Evolutionary conservation across 2,329 filamentous ascomycete genomes (phyloP), one percentile per base, ranked within the genome.

Genomic region (Xylaria sp.): DNA sequence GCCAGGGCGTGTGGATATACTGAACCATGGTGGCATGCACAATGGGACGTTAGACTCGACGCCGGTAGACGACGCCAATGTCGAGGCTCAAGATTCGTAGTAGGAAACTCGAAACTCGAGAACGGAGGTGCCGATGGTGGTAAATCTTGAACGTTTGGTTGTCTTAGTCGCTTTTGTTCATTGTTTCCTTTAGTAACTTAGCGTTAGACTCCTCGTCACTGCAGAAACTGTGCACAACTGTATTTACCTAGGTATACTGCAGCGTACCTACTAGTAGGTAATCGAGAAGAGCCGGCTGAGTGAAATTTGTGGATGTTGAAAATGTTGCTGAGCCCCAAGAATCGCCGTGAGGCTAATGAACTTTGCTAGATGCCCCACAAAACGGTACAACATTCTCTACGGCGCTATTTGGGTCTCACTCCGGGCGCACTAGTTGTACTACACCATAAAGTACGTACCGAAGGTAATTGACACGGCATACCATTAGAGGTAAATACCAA

Each of bases 1-100:
- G 89, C 92, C 92, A 94, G 41, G 91, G 91, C 64, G 91, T 93
- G 76, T 92, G 89, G 71, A 91, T 85, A 81, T 92, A 93, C 76
- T 90, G 88, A 33, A 91, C 88, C 90, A 92, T 92, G 36, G 51
- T 49, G 63, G 59, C 31, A 57, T 3, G 56, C 15, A 10, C 6
- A 57, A 64, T 59, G 67, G 54, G 60, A 64, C 36, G 56, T 56
- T 62, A 46, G 52, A 15, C 55, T 65, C 51, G 60, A 63, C 31
- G 31, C 18, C 28, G 52, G 7, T 20, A 49, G 61, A 43, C 36
- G 48, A 51, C 20, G 56, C 43, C 39, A 51, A 15, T 31, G 56
- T 62, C 59, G 58, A 62, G 31, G 39, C 20, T 54, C 54, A 36
- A 48, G 12, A 51, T 49, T 62, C 57, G 57, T 18, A 46, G n/a